phyloP scores from a whole-genome alignment of 257 asterid species.

The Przewalskia tangutica region DNA sequence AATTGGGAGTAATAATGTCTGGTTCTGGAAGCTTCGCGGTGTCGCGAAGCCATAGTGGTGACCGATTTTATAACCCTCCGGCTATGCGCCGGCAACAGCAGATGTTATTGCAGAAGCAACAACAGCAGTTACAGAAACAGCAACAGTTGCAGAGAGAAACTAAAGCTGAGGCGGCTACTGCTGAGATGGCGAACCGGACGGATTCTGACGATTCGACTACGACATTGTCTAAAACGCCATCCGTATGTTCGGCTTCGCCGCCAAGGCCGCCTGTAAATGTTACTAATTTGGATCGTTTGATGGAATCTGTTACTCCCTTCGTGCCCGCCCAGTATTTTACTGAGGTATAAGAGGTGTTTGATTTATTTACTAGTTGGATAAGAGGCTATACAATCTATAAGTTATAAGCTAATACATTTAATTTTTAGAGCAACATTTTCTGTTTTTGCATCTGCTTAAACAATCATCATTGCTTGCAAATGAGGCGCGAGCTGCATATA shows the following conservation, averaged over 20 bases:
- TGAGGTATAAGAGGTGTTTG: conserved; percentile 38
- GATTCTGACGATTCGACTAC: conserved; percentile 24
- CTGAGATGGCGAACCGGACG: conserved; percentile 16
- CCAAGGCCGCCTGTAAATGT: conserved; percentile 14
- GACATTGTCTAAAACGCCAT: conserved; percentile 36
- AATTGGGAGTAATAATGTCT: conserved; percentile 27
- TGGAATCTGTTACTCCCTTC: conserved; percentile 54
- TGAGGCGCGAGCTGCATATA: neutral
- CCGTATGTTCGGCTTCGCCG: neutral
- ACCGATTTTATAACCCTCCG: conserved; percentile 52
- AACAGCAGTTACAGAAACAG: conserved; percentile 18
- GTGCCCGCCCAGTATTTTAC: conserved; percentile 30
- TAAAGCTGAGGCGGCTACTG: conserved; percentile 18
- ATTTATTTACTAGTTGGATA: neutral
- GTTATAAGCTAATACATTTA: neutral
- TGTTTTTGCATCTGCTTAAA: neutral
- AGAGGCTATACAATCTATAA: neutral
- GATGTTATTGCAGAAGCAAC: conserved; percentile 24
- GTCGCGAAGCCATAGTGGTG: conserved; percentile 43
- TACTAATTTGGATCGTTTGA: conserved; percentile 66
- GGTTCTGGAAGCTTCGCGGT: conserved; percentile 57
- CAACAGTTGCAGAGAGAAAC: conserved; percentile 22
- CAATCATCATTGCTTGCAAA: neutral
- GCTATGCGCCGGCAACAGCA: conserved; percentile 32
- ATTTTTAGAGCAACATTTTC: neutral